Evolutionary conservation across 176 grass and related monocot species (phyloP).

Genomic region (Elymus sibiricus): DNA sequence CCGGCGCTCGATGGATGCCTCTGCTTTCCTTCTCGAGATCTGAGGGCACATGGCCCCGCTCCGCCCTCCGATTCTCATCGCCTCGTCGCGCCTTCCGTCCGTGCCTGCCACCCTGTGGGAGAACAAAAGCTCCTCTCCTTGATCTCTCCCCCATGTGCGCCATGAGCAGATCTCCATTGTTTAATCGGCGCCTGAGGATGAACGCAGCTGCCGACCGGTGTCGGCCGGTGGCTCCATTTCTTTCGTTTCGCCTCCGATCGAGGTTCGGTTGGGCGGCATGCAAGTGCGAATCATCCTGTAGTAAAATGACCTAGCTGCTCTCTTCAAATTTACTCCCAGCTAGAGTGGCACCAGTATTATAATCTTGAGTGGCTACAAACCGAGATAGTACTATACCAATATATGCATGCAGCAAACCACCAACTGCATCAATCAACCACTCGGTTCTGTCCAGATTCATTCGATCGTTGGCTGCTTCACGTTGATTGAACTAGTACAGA

Average conservation of each 20-base stretch:
- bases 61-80: background rate
- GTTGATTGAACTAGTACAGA: background rate
- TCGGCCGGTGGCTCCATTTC: background rate
- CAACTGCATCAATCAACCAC: background rate
- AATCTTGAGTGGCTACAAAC: background rate
- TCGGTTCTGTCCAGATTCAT: background rate
- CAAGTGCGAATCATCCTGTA: no score
- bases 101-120: background rate
- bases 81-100: background rate
- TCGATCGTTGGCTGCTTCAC: background rate
- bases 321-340: background rate
- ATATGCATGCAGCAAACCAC: no score
- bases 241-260: background rate
- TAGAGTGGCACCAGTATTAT: background rate
- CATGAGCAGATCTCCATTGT: background rate
- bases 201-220: conserved; percentile 18
- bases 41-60: background rate
- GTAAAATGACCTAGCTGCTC: background rate
- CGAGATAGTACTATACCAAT: background rate
- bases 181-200: background rate
- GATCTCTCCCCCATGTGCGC: conserved; percentile 7
- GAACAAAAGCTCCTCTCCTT: background rate
- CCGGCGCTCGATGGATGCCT: background rate
- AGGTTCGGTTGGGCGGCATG: background rate
- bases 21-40: conserved; percentile 21